Conservation (phyloP, 345 rosid genomes). For the Salix viminalis region DNA sequence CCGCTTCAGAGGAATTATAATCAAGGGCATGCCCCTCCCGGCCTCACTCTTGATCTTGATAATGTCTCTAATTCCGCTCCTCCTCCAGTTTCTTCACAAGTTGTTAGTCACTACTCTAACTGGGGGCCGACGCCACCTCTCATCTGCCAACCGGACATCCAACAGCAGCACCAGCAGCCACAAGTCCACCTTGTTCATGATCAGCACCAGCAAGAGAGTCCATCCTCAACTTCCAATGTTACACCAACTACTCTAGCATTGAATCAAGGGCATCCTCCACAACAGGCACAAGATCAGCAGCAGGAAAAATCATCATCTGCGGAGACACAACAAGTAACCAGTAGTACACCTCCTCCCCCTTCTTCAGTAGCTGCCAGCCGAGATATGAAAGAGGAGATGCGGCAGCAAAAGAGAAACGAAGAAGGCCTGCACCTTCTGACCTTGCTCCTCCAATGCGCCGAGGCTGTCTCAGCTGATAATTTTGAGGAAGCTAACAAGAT, state of each 20-base stretch:
- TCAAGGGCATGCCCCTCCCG: slow-evolving; percentile 23
- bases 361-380: slow-evolving; percentile 25
- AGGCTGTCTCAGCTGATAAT: slow-evolving; percentile 84
- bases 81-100: slow-evolving; percentile 16
- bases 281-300: slow-evolving; percentile 21
- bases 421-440: slow-evolving; percentile 92
- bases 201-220: slow-evolving; percentile 11
- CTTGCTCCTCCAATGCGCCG: slow-evolving; percentile 89
- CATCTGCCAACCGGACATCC: slow-evolving; percentile 16
- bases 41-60: slow-evolving; percentile 33
- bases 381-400: slow-evolving; percentile 67
- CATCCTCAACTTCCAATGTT: slow-evolving; percentile 14
- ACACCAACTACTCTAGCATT: slow-evolving; percentile 28
- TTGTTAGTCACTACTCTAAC: slow-evolving; percentile 16
- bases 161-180: slow-evolving; percentile 12
- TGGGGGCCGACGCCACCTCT: slow-evolving; percentile 29
- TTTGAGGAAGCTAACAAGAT: slow-evolving; percentile 86
- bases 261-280: slow-evolving; percentile 25
- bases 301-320: slow-evolving; percentile 49
- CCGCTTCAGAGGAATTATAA: slow-evolving; percentile 23
- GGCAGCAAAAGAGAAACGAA: slow-evolving; percentile 78
- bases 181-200: background rate
- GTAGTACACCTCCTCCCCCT: slow-evolving; percentile 25
- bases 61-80: slow-evolving; percentile 17
- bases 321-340: slow-evolving; percentile 32